Conservation (phyloP, 345 rosid genomes). For the Psidium friedrichsthalianum region DNA sequence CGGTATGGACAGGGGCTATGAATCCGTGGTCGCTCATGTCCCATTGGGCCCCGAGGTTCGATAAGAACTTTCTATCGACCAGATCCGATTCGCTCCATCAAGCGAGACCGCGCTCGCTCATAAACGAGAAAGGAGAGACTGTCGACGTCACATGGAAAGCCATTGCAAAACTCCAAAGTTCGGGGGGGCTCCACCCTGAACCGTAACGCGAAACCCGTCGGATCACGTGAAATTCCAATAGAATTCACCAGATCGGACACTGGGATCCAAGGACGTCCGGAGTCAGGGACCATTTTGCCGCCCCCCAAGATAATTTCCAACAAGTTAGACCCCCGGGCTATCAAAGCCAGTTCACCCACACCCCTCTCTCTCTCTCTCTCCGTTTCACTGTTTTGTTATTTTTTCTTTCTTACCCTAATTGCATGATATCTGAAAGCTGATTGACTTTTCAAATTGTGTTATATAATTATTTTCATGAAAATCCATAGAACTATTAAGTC, state of each 20-base stretch:
- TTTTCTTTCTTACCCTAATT: not conserved
- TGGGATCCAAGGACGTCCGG: not conserved
- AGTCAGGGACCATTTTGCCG: not conserved
- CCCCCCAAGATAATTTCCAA: not conserved
- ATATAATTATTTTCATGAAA: not conserved
- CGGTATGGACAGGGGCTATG: no score
- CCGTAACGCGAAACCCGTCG: not conserved
- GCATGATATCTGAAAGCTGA: not conserved
- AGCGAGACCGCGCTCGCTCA: not conserved
- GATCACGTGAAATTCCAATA: not conserved
- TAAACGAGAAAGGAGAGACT: rapidly evolving
- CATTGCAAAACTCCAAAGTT: not conserved
- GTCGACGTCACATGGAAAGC: not conserved
- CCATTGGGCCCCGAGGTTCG: no score
- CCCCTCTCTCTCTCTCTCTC: not conserved
- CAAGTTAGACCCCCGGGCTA: not conserved
- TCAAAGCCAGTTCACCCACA: not conserved
- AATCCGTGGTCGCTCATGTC: no score
- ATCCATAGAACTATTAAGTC: not conserved
- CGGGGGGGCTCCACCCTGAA: not conserved
- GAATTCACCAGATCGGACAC: not conserved
- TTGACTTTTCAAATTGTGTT: not conserved
- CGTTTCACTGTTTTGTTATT: not conserved
- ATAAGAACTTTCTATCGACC: no score
- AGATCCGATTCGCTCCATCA: not conserved